Evolutionary conservation across 164 flowering plant genomes (phyloP).

Genomic region (Dillenia suffruticosa): DNA sequence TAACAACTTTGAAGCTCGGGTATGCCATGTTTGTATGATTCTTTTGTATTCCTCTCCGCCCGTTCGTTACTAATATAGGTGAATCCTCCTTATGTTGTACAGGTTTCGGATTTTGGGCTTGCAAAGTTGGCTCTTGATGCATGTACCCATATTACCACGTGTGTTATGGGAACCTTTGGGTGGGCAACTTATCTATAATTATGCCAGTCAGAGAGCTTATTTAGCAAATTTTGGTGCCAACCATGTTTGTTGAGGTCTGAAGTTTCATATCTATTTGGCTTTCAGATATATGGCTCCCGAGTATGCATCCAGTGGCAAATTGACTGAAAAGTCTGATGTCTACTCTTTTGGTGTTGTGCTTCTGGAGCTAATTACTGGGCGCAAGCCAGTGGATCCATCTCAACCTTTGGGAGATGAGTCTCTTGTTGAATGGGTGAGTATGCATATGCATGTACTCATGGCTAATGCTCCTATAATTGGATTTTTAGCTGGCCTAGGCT

Average conservation of each 20-base stretch:
- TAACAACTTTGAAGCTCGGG: constrained; percentile 78
- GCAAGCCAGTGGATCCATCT: constrained; percentile 77
- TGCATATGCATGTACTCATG: too few relatives aligned
- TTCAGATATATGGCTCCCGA: constrained; percentile 84
- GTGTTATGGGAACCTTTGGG: constrained; percentile 99
- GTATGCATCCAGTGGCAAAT: constrained; percentile 76
- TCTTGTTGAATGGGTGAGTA: constrained; percentile 72
- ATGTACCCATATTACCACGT: constrained; percentile 74
- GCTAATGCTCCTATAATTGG: too few relatives aligned
- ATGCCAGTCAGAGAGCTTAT: too few relatives aligned
- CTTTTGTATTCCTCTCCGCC: neutral
- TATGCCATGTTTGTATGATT: constrained; percentile 16
- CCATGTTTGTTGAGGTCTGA: too few relatives aligned
- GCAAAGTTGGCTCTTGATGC: constrained; percentile 78
- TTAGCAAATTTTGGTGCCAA: too few relatives aligned
- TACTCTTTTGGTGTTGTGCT: constrained; percentile 82
- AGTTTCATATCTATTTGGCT: constrained; percentile 9
- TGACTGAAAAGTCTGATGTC: constrained; percentile 82
- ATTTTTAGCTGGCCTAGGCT: too few relatives aligned
- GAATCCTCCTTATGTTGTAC: constrained; percentile 7
- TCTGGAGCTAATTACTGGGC: constrained; percentile 74
- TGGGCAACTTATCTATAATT: constrained; percentile 15
- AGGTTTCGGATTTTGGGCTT: constrained; percentile 97
- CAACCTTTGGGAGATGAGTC: constrained; percentile 78
- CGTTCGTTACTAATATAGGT: neutral